These are phyloP conservation scores for Blastobotrys serpentis DNA, from an alignment of 1,139 yeast species.

Conservation along the genomic window DNA sequence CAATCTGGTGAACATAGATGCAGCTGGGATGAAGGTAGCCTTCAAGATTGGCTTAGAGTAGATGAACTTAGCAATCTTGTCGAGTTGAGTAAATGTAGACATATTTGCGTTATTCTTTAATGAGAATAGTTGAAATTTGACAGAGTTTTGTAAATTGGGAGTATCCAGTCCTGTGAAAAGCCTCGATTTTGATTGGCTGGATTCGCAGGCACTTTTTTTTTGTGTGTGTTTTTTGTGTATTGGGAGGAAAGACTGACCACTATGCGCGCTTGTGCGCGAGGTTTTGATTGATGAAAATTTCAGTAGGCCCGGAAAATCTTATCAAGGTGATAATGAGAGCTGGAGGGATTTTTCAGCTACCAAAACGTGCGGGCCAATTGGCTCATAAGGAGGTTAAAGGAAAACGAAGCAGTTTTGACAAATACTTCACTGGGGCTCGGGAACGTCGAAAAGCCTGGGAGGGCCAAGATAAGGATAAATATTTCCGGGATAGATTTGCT, in stretches of 20 bases:
- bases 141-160: neutral
- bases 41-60: conserved; percentile 77
- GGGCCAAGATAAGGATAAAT: conserved; percentile 52
- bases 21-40: conserved; percentile 73
- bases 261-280: too few relatives aligned
- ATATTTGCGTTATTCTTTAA: conserved; percentile 35
- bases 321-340: conserved; percentile 1
- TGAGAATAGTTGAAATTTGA: conserved; percentile 1
- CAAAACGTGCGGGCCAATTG: neutral
- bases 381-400: neutral
- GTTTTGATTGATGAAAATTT: too few relatives aligned
- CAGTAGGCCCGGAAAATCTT: neutral
- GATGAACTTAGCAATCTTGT: conserved; percentile 76
- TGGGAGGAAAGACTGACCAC: neutral
- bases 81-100: conserved; percentile 81
- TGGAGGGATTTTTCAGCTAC: neutral
- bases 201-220: neutral
- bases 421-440: conserved; percentile 44
- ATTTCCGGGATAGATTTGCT: conserved; percentile 55
- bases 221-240: neutral
- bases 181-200: neutral
- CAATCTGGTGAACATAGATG: conserved; percentile 66
- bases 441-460: conserved; percentile 56
- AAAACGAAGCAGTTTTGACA: conserved; percentile 38
- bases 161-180: neutral